phyloP scores from a whole-genome alignment of 148 eudicot species.

The Persicaria maculosa region DNA sequence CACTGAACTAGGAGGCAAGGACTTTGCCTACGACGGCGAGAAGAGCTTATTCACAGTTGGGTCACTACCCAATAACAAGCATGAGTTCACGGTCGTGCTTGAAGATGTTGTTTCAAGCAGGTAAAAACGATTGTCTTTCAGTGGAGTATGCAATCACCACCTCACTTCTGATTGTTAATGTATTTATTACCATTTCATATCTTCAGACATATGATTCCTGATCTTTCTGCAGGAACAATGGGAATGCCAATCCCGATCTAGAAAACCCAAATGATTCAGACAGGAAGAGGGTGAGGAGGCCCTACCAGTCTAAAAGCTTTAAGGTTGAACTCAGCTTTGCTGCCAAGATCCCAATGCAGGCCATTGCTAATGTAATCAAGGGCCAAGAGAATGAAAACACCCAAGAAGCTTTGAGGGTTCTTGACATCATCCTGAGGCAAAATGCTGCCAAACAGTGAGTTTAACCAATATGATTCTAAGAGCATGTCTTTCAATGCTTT shows the following conservation, averaged over 20 bases:
- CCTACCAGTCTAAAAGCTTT: slow-evolving; percentile 62
- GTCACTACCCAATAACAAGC: too few species aligned
- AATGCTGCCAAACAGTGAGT: slow-evolving; percentile 56
- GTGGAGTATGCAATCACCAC: too few species aligned
- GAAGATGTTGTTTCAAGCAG: slow-evolving; percentile 59
- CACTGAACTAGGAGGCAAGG: too few species aligned
- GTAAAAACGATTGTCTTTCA: slow-evolving; percentile 18
- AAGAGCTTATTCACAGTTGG: too few species aligned
- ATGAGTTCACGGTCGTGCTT: too few species aligned
- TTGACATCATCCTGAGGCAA: slow-evolving; percentile 76
- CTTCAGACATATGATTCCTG: not conserved
- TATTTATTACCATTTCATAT: not conserved
- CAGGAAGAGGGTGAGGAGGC: slow-evolving; percentile 59
- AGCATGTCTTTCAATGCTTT: slow-evolving; percentile 67
- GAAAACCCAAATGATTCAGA: slow-evolving; percentile 46
- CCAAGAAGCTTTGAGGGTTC: slow-evolving; percentile 69
- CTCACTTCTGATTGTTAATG: not conserved
- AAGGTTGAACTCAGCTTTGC: slow-evolving; percentile 92
- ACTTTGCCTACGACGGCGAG: too few species aligned
- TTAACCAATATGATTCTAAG: slow-evolving; percentile 45
- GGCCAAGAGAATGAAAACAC: slow-evolving; percentile 37
- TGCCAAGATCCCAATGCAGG: slow-evolving; percentile 12
- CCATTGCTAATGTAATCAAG: slow-evolving; percentile 42
- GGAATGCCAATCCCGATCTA: slow-evolving; percentile 39
- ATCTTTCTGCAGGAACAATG: slow-evolving; percentile 44